Evolutionary conservation across 306 rosid genomes (phyloP).

Genomic region (Macrotyloma uniflorum): DNA sequence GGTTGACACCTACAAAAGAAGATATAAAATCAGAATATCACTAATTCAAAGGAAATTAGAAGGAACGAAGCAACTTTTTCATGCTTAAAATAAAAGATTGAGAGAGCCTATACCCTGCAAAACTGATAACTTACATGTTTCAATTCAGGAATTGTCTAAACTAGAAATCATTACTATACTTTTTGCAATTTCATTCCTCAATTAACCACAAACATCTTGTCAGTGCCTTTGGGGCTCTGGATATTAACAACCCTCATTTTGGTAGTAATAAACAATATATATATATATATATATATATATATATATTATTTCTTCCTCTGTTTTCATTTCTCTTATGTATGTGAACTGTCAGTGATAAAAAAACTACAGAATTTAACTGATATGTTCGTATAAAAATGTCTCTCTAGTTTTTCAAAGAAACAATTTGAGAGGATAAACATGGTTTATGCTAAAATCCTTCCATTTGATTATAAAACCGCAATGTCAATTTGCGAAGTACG

Average conservation of each 20-base stretch:
- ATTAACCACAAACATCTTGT: neutral
- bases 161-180: neutral
- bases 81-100: neutral
- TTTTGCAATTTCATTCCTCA: neutral
- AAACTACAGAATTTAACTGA: neutral
- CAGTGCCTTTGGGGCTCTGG: neutral
- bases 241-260: neutral
- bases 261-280: neutral
- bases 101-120: neutral
- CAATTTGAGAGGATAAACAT: neutral
- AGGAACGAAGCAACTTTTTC: neutral
- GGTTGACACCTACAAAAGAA: conserved; percentile 59
- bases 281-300: no score
- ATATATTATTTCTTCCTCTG: neutral
- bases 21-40: neutral
- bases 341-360: neutral
- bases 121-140: neutral
- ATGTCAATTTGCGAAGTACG: neutral
- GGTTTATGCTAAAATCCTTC: neutral
- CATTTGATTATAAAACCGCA: neutral
- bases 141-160: neutral
- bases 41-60: neutral
- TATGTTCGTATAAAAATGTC: neutral
- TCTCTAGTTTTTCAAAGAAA: neutral
- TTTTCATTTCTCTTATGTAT: neutral